Conservation (phyloP, 305 asterid species). For the Fraxinus sp. region DNA sequence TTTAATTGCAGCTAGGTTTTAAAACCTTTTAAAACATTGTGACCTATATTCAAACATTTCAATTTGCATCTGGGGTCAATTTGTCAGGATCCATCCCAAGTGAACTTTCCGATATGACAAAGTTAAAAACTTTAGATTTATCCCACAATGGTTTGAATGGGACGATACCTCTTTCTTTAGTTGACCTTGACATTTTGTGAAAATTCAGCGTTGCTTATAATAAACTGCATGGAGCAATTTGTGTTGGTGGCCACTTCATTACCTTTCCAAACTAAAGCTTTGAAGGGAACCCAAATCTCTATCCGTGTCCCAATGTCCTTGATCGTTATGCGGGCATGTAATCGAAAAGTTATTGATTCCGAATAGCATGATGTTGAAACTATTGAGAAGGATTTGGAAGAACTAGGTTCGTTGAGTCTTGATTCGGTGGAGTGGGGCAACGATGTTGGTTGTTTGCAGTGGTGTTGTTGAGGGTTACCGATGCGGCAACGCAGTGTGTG, state of each 20-base stretch:
- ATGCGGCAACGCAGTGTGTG: too few relatives aligned
- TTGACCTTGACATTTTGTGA: slow-evolving; percentile 48
- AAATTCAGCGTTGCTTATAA: slow-evolving; percentile 62
- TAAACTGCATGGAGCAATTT: slow-evolving; percentile 52
- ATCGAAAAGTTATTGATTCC: slow-evolving; percentile 36
- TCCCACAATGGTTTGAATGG: slow-evolving; percentile 60
- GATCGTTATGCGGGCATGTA: slow-evolving; percentile 37
- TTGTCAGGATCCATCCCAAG: slow-evolving; percentile 61
- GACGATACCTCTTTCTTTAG: slow-evolving; percentile 54
- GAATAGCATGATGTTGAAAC: slow-evolving; percentile 33
- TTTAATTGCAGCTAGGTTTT: too few relatives aligned
- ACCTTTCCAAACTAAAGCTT: slow-evolving; percentile 60
- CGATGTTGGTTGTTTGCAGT: too few relatives aligned
- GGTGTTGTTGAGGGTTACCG: too few relatives aligned
- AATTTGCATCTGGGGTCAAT: slow-evolving; percentile 2
- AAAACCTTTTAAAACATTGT: too few relatives aligned
- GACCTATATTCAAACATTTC: too few relatives aligned
- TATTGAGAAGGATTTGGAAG: slow-evolving; percentile 41
- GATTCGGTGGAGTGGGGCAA: slow-evolving; percentile 4
- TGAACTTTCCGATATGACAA: slow-evolving; percentile 48
- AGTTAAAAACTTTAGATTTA: slow-evolving; percentile 63
- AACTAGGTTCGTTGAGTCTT: slow-evolving; percentile 45
- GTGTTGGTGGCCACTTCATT: slow-evolving; percentile 51
- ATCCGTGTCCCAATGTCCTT: slow-evolving; percentile 32
- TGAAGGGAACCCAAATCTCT: slow-evolving; percentile 59